Base-by-base conservation (phyloP, 2,329 filamentous ascomycete genomes). In the Arachnomyces sp. region DNA sequence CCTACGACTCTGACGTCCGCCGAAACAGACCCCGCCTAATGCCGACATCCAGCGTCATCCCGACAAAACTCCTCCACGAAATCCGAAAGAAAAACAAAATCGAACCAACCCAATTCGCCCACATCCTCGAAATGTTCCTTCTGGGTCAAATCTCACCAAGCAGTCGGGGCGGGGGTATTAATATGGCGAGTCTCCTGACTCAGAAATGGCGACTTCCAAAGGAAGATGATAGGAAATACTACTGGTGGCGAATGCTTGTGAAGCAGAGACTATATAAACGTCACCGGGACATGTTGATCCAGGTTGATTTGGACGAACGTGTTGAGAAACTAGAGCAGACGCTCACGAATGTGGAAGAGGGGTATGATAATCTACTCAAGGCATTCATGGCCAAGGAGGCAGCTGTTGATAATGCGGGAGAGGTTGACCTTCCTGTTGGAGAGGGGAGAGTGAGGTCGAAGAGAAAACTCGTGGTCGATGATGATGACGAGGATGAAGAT, bases 211-310 rank as follows among this genome's bases (percentile, higher is more conserved):
- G 61, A 16, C 56, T 70, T 1, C 63, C 66, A 2, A 70, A 79
- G 44, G 66, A 68, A 32, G 65, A 75, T 45, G 78, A 82, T 50
- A 63, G 73, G 9, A 65, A 67, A 25, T 82, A 79, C 58, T 81
- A 77, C 57, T 79, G 79, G 63, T 82, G 78, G 78, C 69, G 78
- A 4, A 61, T 81, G 49, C 68, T 79, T 20, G 68, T 76, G 28
- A 82, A 82, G 56, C 73, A 80, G 48, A 67, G 78, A 13, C 68
- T 82, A 12, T 79, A 74, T 57, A 70, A 74, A 47, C 73, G 74
- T 48, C 78, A 79, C 43, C 67, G 68, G 28, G 78, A 82, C 51
- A 58, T 71, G 28, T 61, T 82, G 14, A 66, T 69, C n/a, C 76
- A 81, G 54, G 49, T 81, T 41, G 76, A 80, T 36, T 57, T 63